Conservation (phyloP, 2,329 filamentous ascomycete species). For the Scytalidium lignicola region DNA sequence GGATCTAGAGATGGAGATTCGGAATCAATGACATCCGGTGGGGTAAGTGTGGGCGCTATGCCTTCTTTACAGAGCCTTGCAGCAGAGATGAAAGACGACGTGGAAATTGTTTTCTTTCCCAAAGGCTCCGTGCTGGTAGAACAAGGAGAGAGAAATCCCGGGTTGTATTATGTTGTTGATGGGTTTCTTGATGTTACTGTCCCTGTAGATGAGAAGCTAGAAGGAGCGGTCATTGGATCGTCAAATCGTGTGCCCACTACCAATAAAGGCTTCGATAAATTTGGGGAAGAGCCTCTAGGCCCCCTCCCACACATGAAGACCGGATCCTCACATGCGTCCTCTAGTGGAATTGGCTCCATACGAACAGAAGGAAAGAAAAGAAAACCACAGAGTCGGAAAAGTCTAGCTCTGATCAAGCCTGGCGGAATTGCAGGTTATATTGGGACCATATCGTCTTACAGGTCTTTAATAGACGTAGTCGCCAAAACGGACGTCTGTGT, state of each 20-base stretch:
- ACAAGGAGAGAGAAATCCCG: constrained; percentile 93
- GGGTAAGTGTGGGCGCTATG: constrained; percentile 50
- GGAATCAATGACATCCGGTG: constrained; percentile 75
- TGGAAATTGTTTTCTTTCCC: constrained; percentile 96
- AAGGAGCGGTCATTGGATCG: constrained; percentile 24
- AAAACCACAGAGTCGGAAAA: constrained; percentile 54
- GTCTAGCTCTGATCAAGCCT: constrained; percentile 87
- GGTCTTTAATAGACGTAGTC: constrained; percentile 93
- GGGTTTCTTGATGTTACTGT: constrained; percentile 93
- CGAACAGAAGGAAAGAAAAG: constrained; percentile 31
- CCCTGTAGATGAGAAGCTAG: constrained; percentile 46
- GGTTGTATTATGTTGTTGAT: constrained; percentile 95
- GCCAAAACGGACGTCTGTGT: constrained; percentile 99
- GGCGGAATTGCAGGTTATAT: constrained; percentile 92
- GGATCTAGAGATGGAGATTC: constrained; percentile 73
- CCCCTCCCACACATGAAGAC: constrained; percentile 40
- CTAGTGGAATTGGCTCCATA: constrained; percentile 17
- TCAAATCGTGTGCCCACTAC: constrained; percentile 14
- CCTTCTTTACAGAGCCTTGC: constrained; percentile 62
- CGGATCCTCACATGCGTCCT: constrained; percentile 30
- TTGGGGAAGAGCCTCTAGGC: constrained; percentile 33
- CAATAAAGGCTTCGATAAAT: constrained; percentile 9
- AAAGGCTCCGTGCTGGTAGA: constrained; percentile 92
- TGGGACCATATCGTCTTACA: constrained; percentile 87
- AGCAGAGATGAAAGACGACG: constrained; percentile 81